A percentile compares a stretch with the other conserved stretches of the same genome.
These are phyloP conservation scores for Claviceps quebecensis DNA, from an alignment of 2,329 filamentous ascomycete species.

Conservation along the genomic window DNA sequence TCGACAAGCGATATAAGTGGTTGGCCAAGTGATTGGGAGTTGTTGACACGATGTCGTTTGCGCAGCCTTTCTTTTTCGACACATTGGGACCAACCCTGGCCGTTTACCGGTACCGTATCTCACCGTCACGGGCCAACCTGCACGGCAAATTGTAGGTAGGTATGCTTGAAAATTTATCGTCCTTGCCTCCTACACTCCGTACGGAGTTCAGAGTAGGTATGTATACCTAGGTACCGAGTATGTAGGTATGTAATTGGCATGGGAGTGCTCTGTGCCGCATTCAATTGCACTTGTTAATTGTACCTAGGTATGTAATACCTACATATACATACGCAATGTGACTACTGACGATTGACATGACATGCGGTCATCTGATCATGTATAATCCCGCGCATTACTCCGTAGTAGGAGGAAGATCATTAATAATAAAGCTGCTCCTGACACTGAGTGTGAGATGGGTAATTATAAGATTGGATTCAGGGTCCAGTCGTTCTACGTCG, in stretches of 20 bases:
- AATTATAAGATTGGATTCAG: not conserved
- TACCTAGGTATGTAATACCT: too few relatives aligned
- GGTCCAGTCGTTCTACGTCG: not conserved
- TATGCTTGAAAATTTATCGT: not conserved
- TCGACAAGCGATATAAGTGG: too few relatives aligned
- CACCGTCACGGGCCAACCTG: too few relatives aligned
- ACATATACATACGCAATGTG: not conserved
- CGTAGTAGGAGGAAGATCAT: too few relatives aligned
- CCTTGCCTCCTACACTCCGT: not conserved
- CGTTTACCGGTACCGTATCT: not conserved
- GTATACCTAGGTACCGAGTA: too few relatives aligned
- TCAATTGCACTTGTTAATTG: not conserved
- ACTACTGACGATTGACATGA: not conserved
- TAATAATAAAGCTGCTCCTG: too few relatives aligned
- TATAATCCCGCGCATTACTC: too few relatives aligned
- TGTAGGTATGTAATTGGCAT: too few relatives aligned
- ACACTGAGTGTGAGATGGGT: too few relatives aligned
- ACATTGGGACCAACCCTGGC: not conserved
- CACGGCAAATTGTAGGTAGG: not conserved
- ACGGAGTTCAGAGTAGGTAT: not conserved
- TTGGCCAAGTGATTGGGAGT: too few relatives aligned
- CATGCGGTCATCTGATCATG: not conserved
- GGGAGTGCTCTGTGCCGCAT: not conserved
- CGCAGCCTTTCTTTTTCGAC: too few relatives aligned
- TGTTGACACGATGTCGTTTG: too few relatives aligned